A percentile compares a stretch with the other conserved stretches of the same genome.
Conservation (phyloP, 2,329 filamentous ascomycete genomes). For the Boeremia exigua region DNA sequence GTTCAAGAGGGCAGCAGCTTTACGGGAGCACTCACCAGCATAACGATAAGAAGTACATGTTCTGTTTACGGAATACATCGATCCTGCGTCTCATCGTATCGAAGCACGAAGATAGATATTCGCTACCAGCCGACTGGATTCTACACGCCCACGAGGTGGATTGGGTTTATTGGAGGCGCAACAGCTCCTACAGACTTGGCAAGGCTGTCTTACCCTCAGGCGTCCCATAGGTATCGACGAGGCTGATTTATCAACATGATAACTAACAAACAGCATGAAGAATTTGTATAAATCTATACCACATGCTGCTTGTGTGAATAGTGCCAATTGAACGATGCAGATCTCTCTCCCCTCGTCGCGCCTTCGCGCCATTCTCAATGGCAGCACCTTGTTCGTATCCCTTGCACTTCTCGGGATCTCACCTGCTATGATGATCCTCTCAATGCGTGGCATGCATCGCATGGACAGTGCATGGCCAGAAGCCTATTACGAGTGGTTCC, state of each 20-base stretch:
- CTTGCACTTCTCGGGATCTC: background rate
- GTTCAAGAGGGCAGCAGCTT: no score
- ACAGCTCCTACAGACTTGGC: no score
- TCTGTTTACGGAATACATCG: no score
- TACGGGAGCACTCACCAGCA: no score
- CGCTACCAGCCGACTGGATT: background rate
- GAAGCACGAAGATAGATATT: no score
- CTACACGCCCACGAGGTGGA: background rate
- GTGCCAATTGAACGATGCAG: no score
- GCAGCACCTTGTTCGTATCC: background rate
- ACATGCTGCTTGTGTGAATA: background rate
- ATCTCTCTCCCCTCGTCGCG: no score
- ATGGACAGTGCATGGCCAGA: background rate
- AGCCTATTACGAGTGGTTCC: background rate
- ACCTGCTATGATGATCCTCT: background rate
- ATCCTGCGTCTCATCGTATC: no score
- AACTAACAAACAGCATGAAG: background rate
- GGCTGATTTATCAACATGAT: background rate
- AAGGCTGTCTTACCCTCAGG: no score
- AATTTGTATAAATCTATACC: background rate
- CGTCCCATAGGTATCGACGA: no score
- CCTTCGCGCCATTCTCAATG: background rate
- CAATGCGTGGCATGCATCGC: background rate
- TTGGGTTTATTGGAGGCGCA: background rate
- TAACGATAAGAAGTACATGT: no score